Evolutionary conservation across 345 rosid genomes (phyloP).

Genomic region (Streptanthus diversifolius): DNA sequence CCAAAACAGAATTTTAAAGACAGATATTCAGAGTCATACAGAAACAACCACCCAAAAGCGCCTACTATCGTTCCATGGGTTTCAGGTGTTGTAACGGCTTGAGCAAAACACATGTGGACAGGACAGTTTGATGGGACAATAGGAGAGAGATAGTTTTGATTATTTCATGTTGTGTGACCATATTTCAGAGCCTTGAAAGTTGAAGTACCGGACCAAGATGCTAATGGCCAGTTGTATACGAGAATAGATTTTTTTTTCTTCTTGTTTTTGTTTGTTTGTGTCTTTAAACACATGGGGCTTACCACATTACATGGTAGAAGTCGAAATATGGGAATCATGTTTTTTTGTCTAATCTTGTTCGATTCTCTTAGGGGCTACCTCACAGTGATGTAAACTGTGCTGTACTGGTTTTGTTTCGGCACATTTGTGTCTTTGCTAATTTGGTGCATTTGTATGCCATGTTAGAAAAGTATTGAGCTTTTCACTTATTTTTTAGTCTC

Average conservation of each 20-base stretch:
- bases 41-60: constrained; percentile 74
- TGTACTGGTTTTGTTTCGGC: not conserved
- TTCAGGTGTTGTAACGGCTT: constrained; percentile 62
- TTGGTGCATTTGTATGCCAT: not conserved
- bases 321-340: constrained; percentile 1
- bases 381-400: constrained; percentile 1
- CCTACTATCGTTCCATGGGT: constrained; percentile 93
- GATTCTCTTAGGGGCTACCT: not conserved
- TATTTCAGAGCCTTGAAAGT: constrained; percentile 13
- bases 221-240: constrained; percentile 32
- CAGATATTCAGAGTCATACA: constrained; percentile 67
- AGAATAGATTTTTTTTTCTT: not conserved
- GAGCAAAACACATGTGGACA: constrained; percentile 24
- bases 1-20: constrained; percentile 75
- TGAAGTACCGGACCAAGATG: constrained; percentile 16
- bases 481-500: not conserved
- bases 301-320: constrained; percentile 6
- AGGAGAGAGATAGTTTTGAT: constrained; percentile 11
- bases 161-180: not conserved
- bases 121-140: constrained; percentile 19
- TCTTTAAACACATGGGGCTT: constrained; percentile 17
- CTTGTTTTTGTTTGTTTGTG: not conserved
- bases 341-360: constrained; percentile 8
- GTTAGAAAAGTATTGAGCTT: not conserved
- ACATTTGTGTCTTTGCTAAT: not conserved